Evolutionary conservation across 345 rosid genomes (phyloP), one percentile per base, ranked within the genome.

Genomic region (Dovyalis caffra): DNA sequence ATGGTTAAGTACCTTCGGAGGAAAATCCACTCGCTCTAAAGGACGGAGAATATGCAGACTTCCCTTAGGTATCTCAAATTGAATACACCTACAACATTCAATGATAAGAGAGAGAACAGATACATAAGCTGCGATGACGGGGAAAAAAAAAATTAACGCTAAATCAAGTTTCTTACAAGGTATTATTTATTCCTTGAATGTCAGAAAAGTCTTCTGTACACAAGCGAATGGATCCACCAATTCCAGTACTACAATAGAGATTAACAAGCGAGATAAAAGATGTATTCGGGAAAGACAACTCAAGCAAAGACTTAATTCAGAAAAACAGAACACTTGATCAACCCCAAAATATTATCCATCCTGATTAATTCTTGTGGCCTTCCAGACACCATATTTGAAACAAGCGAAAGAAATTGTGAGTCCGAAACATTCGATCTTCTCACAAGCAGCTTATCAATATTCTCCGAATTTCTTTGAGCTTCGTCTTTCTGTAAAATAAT

Each of bases 1-100:
- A n/a, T n/a, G n/a, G n/a, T n/a, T n/a, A 53, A 33, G 20, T 64
- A 77, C 78, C 81, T 69, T 65, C 0, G 11, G 7, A 1, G 73
- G 84, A 49, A 29, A 74, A 3, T 25, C 8, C 16, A 74, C 75
- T 10, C 83, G 80, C 60, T 49, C 68, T 26, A 77, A 70, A 32
- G 75, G 84, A 3, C 72, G 78, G 29, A 81, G 81, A 66, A 70
- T 35, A 47, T 64, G 69, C 14, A 5, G 35, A 14, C 26, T 53
- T 26, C 38, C 73, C 28, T 43, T 20, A 28, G 73, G 62, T 2
- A 57, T 20, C 69, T 77, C 49, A 23, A 73, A 74, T 8, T n/a
- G 35, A 38, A 80, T 31, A 37, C 43, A 43, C 45, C 84, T 81
- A 63, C 20, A 35, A 43, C 29, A 56, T 32, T 15, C 21, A 67